Conservation (phyloP, 768 basidiomycete species). For the Podaxis sp. region DNA sequence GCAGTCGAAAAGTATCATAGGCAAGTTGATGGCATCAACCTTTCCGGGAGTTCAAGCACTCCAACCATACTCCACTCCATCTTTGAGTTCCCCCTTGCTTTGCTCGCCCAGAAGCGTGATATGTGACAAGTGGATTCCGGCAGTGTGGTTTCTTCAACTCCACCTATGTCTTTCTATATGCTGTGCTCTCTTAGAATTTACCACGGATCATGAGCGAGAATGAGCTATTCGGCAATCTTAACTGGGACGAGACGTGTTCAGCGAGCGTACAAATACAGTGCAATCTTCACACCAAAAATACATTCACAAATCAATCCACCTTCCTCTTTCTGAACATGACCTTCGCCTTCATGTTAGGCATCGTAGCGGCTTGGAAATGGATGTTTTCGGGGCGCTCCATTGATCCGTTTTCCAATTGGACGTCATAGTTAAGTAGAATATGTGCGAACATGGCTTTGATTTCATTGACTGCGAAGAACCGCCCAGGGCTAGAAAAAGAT, state of each 20-base stretch:
- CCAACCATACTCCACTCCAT: too few species aligned
- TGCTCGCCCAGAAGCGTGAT: not conserved
- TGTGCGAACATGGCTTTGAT: conserved; percentile 34
- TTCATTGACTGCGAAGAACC: conserved; percentile 35
- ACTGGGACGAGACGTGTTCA: too few species aligned
- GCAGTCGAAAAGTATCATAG: conserved; percentile 31
- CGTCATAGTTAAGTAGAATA: conserved; percentile 33
- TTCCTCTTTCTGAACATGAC: conserved; percentile 12
- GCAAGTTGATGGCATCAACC: conserved; percentile 34
- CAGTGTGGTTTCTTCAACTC: not conserved
- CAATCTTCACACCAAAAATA: not conserved
- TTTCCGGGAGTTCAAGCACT: too few species aligned
- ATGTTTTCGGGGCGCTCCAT: conserved; percentile 3
- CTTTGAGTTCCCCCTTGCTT: too few species aligned
- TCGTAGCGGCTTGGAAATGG: not conserved
- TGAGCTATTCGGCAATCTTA: not conserved
- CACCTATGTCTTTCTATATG: not conserved
- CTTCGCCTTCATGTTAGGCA: conserved; percentile 3
- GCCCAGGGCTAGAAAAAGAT: conserved; percentile 25
- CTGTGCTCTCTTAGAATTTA: not conserved
- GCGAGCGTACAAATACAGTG: not conserved
- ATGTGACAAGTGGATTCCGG: too few species aligned
- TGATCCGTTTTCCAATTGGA: conserved; percentile 18
- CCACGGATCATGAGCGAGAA: not conserved
- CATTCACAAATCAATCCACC: not conserved